Conservation (phyloP, 306 rosid genomes). For the Prunus padus region DNA sequence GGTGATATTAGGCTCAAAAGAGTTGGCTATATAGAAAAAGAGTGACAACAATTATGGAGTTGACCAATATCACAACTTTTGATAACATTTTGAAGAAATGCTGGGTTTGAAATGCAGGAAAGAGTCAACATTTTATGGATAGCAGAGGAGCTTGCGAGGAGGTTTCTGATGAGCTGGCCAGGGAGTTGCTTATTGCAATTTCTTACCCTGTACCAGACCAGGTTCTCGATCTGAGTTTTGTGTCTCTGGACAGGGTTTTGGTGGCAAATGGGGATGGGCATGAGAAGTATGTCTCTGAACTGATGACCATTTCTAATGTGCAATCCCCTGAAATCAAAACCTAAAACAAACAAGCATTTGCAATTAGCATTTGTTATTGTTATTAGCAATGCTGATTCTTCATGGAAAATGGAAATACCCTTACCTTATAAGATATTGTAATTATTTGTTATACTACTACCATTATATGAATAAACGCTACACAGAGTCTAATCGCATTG, state of each 20-base stretch:
- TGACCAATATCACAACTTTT: neutral
- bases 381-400: neutral
- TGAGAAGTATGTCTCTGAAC: slow-evolving; percentile 33
- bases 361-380: too few species aligned
- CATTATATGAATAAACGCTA: neutral
- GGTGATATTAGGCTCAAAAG: too few species aligned
- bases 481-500: neutral
- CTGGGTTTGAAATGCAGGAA: slow-evolving; percentile 29
- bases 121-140: slow-evolving; percentile 29
- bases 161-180: slow-evolving; percentile 20
- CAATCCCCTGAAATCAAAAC: slow-evolving; percentile 19
- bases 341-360: neutral
- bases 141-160: slow-evolving; percentile 7
- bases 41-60: neutral
- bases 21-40: neutral
- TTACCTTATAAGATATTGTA: neutral
- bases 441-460: neutral
- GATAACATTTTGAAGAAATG: neutral
- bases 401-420: neutral
- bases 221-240: slow-evolving; percentile 10
- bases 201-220: slow-evolving; percentile 18
- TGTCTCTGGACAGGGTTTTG: neutral
- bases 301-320: slow-evolving; percentile 23
- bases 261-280: neutral
- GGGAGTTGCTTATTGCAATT: slow-evolving; percentile 37